Conservation (phyloP, 805 yeast genomes). For the Kluyveromyces wickerhamii region DNA sequence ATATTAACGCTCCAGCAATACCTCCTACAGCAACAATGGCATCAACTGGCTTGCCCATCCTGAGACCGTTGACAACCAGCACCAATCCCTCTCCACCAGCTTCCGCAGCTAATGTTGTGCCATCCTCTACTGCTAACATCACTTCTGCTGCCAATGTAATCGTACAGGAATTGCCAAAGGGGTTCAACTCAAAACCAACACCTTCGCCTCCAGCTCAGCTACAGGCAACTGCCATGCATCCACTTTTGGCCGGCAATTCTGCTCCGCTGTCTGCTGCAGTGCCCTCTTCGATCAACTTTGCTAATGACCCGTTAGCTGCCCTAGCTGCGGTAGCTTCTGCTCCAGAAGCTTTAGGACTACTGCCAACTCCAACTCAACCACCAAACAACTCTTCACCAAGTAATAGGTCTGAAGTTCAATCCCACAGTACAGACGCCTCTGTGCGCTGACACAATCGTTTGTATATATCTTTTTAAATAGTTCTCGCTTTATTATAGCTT, state of each 20-base stretch:
- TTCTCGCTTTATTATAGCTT: too few species aligned
- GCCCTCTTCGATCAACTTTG: conserved; percentile 17
- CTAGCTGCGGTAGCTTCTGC: conserved; percentile 33
- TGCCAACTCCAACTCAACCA: conserved; percentile 7
- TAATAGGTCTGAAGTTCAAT: too few species aligned
- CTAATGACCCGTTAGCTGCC: conserved; percentile 31
- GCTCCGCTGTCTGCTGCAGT: conserved; percentile 13
- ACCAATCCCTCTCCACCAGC: not conserved
- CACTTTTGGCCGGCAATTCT: not conserved
- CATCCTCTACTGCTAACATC: not conserved
- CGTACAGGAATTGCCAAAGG: conserved; percentile 9
- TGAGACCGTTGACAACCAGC: not conserved
- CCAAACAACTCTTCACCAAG: too few species aligned
- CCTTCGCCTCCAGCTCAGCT: too few species aligned
- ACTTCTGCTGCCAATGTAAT: conserved; percentile 6
- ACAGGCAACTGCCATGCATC: not conserved
- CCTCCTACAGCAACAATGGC: not conserved
- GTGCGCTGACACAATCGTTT: too few species aligned
- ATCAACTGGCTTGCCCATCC: not conserved
- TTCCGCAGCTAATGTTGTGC: not conserved
- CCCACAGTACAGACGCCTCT: too few species aligned
- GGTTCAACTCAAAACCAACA: not conserved
- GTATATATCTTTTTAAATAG: too few species aligned
- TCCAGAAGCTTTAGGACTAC: conserved; percentile 18
- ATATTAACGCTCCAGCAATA: not conserved